These are phyloP conservation scores for Hypoxylon perforatum DNA, from an alignment of 495 filamentous ascomycete species.

Conservation along the genomic window DNA sequence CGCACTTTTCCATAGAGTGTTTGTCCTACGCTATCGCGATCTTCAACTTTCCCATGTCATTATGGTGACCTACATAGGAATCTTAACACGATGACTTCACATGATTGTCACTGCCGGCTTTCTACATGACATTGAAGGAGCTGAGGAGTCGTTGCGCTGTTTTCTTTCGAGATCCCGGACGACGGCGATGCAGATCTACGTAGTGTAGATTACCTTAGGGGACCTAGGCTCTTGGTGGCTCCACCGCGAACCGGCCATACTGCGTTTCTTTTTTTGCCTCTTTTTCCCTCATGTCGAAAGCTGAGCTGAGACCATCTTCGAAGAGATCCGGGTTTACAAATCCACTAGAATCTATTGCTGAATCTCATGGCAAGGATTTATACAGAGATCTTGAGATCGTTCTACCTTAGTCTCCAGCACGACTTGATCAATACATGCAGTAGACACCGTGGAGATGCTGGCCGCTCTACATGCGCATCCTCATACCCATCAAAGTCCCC, in stretches of 20 bases:
- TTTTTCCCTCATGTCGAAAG: background rate
- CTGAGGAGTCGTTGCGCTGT: conserved; percentile 35
- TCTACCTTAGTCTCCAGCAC: too few relatives aligned
- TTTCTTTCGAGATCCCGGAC: conserved; percentile 32
- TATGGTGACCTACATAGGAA: conserved; percentile 6
- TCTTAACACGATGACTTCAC: conserved; percentile 31
- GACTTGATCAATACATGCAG: too few relatives aligned
- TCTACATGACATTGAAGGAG: background rate
- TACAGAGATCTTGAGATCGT: conserved; percentile 2
- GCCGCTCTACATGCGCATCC: too few relatives aligned
- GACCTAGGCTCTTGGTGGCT: conserved; percentile 25
- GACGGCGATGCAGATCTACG: conserved; percentile 35
- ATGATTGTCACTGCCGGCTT: conserved; percentile 1
- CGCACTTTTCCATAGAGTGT: background rate
- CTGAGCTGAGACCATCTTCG: background rate
- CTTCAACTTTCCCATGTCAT: conserved; percentile 9
- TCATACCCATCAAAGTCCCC: background rate
- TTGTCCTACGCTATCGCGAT: conserved; percentile 8
- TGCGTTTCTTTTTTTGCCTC: background rate
- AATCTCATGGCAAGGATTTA: background rate
- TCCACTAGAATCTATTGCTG: background rate
- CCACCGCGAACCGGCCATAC: conserved; percentile 29
- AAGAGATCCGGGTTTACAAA: background rate
- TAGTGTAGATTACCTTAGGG: conserved; percentile 7
- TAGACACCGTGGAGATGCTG: too few relatives aligned